These are phyloP conservation scores for Stipa capillata DNA, from an alignment of 176 grass and related monocot species.

Conservation along the genomic window DNA sequence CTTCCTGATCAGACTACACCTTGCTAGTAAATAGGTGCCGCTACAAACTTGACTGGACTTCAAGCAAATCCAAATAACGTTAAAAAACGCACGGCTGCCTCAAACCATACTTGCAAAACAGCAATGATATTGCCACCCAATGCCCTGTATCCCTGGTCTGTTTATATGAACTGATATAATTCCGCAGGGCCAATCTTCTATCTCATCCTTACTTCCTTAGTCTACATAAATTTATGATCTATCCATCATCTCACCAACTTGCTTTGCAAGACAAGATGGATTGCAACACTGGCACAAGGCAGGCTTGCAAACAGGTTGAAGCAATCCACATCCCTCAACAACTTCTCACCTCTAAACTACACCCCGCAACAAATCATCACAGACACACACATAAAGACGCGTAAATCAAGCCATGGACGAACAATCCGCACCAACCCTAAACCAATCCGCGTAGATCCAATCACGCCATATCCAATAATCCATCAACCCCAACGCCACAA, in stretches of 20 bases:
- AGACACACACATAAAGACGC: neutral
- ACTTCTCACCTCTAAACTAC: neutral
- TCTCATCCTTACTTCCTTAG: neutral
- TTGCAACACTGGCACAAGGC: neutral
- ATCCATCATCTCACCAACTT: neutral
- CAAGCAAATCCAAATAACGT: neutral
- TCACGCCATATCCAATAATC: neutral
- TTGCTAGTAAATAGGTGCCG: neutral
- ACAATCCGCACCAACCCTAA: neutral
- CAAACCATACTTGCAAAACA: neutral
- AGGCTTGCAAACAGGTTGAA: neutral
- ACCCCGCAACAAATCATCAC: neutral
- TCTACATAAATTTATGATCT: neutral
- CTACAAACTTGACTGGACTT: neutral
- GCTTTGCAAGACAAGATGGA: neutral
- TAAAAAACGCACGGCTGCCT: neutral
- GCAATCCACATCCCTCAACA: neutral
- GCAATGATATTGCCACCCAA: neutral
- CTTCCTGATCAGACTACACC: neutral
- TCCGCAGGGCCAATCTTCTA: neutral
- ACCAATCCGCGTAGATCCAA: neutral
- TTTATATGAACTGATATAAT: neutral
- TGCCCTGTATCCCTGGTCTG: neutral
- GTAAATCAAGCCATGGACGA: neutral
- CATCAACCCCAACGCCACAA: neutral